Evolutionary conservation across 2,329 filamentous ascomycete species (phyloP).

Genomic region (Alternaria sp.): DNA sequence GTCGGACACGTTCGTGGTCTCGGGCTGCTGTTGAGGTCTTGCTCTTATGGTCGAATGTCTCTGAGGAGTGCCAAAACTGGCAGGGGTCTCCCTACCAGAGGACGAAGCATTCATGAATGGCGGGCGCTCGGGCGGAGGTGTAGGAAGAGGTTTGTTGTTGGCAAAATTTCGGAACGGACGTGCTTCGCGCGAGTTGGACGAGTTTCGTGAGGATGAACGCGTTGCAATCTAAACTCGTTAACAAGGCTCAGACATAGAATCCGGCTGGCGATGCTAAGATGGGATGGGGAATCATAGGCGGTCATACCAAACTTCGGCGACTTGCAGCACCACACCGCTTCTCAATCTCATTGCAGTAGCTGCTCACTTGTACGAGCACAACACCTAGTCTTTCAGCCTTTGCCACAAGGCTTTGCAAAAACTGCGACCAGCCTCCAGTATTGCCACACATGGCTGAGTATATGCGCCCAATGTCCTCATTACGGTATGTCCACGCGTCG

Average conservation of each 20-base stretch:
- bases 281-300: conserved; percentile 3
- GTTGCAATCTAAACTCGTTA: conserved; percentile 46
- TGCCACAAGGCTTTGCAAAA: conserved; percentile 77
- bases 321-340: conserved; percentile 84
- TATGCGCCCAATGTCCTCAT: conserved; percentile 72
- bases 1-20: conserved; percentile 29
- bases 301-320: conserved; percentile 75
- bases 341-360: conserved; percentile 86
- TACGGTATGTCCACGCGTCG: conserved; percentile 66
- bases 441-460: conserved; percentile 93
- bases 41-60: conserved; percentile 26
- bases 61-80: conserved; percentile 23
- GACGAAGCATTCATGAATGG: conserved; percentile 34
- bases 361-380: conserved; percentile 75
- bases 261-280: neutral
- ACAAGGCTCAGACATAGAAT: conserved; percentile 1
- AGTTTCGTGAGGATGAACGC: conserved; percentile 50
- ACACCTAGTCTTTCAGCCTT: conserved; percentile 76
- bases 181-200: conserved; percentile 45
- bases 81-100: conserved; percentile 25
- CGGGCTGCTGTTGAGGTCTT: conserved; percentile 27
- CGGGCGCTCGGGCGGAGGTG: conserved; percentile 41
- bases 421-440: conserved; percentile 86
- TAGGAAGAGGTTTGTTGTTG: conserved; percentile 50
- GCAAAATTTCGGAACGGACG: conserved; percentile 45